A percentile compares a stretch with the other conserved stretches of the same genome.
These are phyloP conservation scores for Fraxinus cuspidata DNA, from an alignment of 257 asterid genomes.

Conservation along the genomic window DNA sequence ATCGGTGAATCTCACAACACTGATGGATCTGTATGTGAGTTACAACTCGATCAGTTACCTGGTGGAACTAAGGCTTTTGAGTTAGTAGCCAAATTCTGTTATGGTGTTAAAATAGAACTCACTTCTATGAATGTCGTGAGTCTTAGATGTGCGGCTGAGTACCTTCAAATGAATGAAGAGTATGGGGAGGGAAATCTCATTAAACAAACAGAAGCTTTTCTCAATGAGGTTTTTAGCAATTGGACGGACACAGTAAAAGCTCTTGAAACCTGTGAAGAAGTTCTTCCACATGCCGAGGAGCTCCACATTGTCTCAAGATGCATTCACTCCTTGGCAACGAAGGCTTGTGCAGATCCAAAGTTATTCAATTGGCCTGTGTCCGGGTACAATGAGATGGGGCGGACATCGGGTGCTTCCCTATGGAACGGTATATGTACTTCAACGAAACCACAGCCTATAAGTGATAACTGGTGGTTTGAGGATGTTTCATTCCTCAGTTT, in stretches of 20 bases:
- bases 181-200: constrained; percentile 80
- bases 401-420: constrained; percentile 22
- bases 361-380: constrained; percentile 58
- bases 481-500: constrained; percentile 77
- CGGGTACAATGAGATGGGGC: constrained; percentile 33
- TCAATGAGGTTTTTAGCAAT: constrained; percentile 58
- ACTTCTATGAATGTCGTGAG: constrained; percentile 69
- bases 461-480: constrained; percentile 90
- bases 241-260: constrained; percentile 87
- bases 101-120: constrained; percentile 74
- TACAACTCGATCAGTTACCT: constrained; percentile 66
- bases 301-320: constrained; percentile 72
- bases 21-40: constrained; percentile 37
- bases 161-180: constrained; percentile 78
- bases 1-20: constrained; percentile 47
- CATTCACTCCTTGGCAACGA: constrained; percentile 71
- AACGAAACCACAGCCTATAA: constrained; percentile 16
- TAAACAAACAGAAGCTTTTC: constrained; percentile 58
- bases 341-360: constrained; percentile 72
- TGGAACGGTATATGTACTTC: constrained; percentile 70
- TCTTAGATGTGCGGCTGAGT: constrained; percentile 85
- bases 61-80: constrained; percentile 92
- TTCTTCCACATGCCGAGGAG: constrained; percentile 67
- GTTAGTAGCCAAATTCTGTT: constrained; percentile 79
- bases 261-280: constrained; percentile 79